Base-by-base conservation (phyloP, 176 grass and related monocot genomes). In the Alloteropsis semialata region DNA sequence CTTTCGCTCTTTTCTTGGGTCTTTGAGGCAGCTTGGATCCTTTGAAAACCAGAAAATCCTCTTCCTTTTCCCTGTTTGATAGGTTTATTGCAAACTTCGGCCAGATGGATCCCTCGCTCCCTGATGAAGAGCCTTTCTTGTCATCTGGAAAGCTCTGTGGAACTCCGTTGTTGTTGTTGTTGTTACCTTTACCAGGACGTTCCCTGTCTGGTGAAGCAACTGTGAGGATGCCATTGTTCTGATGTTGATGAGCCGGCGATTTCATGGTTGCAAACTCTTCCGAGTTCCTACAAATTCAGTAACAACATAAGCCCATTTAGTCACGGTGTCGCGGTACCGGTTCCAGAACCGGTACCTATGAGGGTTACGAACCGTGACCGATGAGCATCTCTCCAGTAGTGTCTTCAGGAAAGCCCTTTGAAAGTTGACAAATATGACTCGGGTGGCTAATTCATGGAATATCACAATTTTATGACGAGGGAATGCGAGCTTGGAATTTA, bases 31-130 rank as follows among this genome's bases (percentile, higher is more conserved):
- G 80, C 85, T 96, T 98, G 67, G 96, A 92, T 85, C 96, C 96
- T 78, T 98, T 98, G 82, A 98, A 93, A 75, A 82, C 79, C 68
- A 92, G 74, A 76, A 98, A 98, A 76, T 98, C 96, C 68, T 93
- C 96, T 87, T 98, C 96, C 58, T 98, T 98, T 81, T 98, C 96
- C 84, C 91, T 98, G 72, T 93, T 95, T 21, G 96, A 90, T 33
- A 98, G 82, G 44, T 91, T 56, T 24, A 96, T 74, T 43, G 79
- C 78, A 49, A 98, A 96, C 19, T 93, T 88, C 1, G 96, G 93
- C 96, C 96, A 98, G 51, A 90, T 84, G 24, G 88, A 80, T 16
- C 85, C 93, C 69, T 95, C 90, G 29, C 90, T 92, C 25, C 93
- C 90, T 12, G 93, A 95, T 4, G 93, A 95, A 28, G 90, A 92